Evolutionary conservation across 1,284 basidiomycete genomes (phyloP), one percentile per base, ranked within the genome.

Genomic region (Exsudoporus floridanus): DNA sequence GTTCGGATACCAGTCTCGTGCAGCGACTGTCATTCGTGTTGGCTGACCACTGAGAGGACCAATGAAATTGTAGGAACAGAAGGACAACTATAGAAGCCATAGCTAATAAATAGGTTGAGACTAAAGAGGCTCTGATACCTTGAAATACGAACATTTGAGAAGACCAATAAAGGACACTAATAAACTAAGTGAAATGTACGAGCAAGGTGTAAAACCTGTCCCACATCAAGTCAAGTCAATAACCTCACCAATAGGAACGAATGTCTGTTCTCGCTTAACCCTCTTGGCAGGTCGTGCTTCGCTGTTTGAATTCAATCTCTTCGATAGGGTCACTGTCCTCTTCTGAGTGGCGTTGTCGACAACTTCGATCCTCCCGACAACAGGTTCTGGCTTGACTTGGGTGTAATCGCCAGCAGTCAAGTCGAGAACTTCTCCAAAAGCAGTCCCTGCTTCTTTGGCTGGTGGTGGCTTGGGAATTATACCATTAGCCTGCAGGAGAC

Each of bases 161-260:
- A 19, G 19, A 27, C 9, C 9, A 3, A 31, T 46, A 27, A 25
- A 28, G 8, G n/a, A 14, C 18, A 2, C 16, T 14, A n/a, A 18
- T 18, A 49, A 25, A 52, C n/a, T 21, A 25, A 9, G 10, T 13
- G 18, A 12, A 37, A 23, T 23, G 23, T 27, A 41, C 28, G 31
- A 30, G 28, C n/a, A 5, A 30, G 5, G 34, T 10, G 41, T 9
- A 38, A 31, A 41, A n/a, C 18, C n/a, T 30, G 23, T 28, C 14
- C 12, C 34, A 40, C 19, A 21, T 65, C 54, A 71, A 36, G 65
- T 71, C 54, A 67, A 42, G 46, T 71, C 69, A 38, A 67, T 67
- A 34, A 69, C 49, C 35, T 67, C 66, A 16, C 55, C 53, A 18
- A 30, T 37, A 19, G 38, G 48, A 46, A 57, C 30, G 16, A 35